These are phyloP conservation scores for Priceomyces carsonii DNA, from an alignment of 805 yeast species.

Conservation along the genomic window DNA sequence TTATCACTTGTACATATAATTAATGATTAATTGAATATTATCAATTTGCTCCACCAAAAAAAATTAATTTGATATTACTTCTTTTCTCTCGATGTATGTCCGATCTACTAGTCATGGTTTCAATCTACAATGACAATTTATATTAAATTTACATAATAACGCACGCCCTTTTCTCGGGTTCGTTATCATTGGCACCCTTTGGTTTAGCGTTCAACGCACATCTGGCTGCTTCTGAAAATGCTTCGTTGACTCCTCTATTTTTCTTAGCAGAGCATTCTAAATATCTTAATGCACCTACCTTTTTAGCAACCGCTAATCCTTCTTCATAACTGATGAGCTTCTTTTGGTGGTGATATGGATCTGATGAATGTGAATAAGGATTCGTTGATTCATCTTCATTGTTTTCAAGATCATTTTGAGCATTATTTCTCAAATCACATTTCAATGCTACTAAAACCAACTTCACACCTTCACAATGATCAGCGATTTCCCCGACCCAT, in stretches of 20 bases:
- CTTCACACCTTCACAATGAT: conserved; percentile 95
- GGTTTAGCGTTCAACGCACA: conserved; percentile 91
- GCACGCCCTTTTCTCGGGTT: conserved; percentile 41
- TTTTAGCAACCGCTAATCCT: conserved; percentile 89
- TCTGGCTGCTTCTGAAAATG: conserved; percentile 97
- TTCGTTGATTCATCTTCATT: conserved; percentile 30
- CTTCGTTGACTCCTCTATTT: conserved; percentile 98
- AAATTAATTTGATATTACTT: no score
- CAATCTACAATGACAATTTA: conserved; percentile 15
- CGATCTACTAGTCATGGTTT: no score
- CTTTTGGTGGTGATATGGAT: conserved; percentile 41
- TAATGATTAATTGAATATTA: no score
- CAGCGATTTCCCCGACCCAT: conserved; percentile 97
- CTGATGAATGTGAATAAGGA: conserved; percentile 30
- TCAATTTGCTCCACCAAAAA: no score
- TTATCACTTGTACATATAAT: no score
- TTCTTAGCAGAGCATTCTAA: conserved; percentile 96
- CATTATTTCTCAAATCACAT: conserved; percentile 83
- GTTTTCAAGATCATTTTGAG: conserved; percentile 43
- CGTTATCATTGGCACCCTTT: conserved; percentile 62
- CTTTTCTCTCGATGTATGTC: no score
- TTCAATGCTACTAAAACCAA: conserved; percentile 90
- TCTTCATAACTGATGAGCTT: conserved; percentile 84
- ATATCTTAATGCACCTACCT: conserved; percentile 91
- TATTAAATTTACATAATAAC: conserved; percentile 40